Percentiles rank a stretch among this genome's conserved stretches.
These are phyloP conservation scores for Immersiella caudata DNA, from an alignment of 495 filamentous ascomycete species.

Conservation along the genomic window DNA sequence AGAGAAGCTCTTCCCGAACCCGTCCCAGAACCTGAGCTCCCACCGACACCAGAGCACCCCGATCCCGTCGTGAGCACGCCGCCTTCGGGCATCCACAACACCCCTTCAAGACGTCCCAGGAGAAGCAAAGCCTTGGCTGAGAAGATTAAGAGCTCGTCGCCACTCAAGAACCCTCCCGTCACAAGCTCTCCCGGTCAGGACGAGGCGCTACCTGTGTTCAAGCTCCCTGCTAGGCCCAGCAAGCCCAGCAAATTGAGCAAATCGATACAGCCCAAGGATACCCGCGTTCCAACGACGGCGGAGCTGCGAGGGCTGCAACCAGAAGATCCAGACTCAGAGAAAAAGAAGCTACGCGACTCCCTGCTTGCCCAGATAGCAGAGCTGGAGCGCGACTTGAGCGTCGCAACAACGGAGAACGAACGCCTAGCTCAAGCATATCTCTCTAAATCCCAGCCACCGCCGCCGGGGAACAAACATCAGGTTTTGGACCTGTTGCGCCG, in stretches of 20 bases:
- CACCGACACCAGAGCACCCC: slow-evolving; percentile 67
- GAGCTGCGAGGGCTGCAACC: slow-evolving; percentile 42
- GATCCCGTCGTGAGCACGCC: slow-evolving; percentile 56
- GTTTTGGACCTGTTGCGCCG: slow-evolving; percentile 44
- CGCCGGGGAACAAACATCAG: slow-evolving; percentile 34
- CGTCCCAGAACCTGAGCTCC: slow-evolving; percentile 65
- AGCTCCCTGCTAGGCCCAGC: slow-evolving; percentile 2
- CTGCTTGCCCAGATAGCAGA: slow-evolving; percentile 42
- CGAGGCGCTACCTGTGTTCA: background rate
- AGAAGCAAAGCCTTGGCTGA: slow-evolving; percentile 43
- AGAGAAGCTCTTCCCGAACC: slow-evolving; percentile 44
- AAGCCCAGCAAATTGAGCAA: slow-evolving; percentile 13
- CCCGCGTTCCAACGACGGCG: slow-evolving; percentile 22
- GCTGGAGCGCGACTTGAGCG: slow-evolving; percentile 41
- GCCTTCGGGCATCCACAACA: slow-evolving; percentile 57
- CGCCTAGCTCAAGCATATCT: slow-evolving; percentile 39
- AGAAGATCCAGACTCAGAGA: slow-evolving; percentile 42
- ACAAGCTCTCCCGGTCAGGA: slow-evolving; percentile 5
- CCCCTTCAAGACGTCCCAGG: slow-evolving; percentile 49
- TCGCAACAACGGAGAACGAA: slow-evolving; percentile 45
- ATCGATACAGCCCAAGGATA: background rate
- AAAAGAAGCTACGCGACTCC: slow-evolving; percentile 43
- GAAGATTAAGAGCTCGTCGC: slow-evolving; percentile 47
- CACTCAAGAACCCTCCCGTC: slow-evolving; percentile 45
- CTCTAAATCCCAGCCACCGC: slow-evolving; percentile 20